Evolutionary conservation across 768 basidiomycete genomes (phyloP).

Genomic region (Kwoniella newhampshirensis): DNA sequence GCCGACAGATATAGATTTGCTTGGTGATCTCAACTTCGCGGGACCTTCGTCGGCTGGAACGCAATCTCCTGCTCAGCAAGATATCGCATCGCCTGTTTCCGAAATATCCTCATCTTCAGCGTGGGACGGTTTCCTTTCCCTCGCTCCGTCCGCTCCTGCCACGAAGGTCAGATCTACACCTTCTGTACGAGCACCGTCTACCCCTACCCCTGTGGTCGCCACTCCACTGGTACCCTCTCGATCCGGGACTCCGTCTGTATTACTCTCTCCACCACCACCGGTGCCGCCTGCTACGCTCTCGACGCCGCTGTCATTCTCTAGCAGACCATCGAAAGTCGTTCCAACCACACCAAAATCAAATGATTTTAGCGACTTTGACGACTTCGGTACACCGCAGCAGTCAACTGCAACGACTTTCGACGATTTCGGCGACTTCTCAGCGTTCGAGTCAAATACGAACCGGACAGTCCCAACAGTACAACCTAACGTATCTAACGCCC

Average conservation of each 20-base stretch:
- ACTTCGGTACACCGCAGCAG: constrained; percentile 46
- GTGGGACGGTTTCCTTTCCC: constrained; percentile 29
- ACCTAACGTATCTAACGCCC: too few relatives aligned
- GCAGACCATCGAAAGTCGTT: constrained; percentile 1
- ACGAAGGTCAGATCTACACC: not conserved
- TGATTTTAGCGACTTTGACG: constrained; percentile 48
- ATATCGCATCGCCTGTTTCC: constrained; percentile 1
- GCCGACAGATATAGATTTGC: constrained; percentile 39
- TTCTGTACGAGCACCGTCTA: not conserved
- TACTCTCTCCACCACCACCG: constrained; percentile 23
- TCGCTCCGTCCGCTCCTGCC: constrained; percentile 1
- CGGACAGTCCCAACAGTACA: not conserved
- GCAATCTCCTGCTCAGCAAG: not conserved
- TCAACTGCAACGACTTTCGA: constrained; percentile 35
- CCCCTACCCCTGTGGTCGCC: not conserved
- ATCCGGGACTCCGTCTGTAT: constrained; percentile 12
- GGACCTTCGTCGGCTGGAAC: not conserved
- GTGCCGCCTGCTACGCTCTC: constrained; percentile 21
- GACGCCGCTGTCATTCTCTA: constrained; percentile 56
- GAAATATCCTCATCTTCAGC: constrained; percentile 9
- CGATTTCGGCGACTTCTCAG: constrained; percentile 54
- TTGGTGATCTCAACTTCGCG: constrained; percentile 43
- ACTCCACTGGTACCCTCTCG: constrained; percentile 13
- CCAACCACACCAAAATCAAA: constrained; percentile 5
- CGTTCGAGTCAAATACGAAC: constrained; percentile 18